Evolutionary conservation across 306 rosid species (phyloP).

Genomic region (Senna siamea): DNA sequence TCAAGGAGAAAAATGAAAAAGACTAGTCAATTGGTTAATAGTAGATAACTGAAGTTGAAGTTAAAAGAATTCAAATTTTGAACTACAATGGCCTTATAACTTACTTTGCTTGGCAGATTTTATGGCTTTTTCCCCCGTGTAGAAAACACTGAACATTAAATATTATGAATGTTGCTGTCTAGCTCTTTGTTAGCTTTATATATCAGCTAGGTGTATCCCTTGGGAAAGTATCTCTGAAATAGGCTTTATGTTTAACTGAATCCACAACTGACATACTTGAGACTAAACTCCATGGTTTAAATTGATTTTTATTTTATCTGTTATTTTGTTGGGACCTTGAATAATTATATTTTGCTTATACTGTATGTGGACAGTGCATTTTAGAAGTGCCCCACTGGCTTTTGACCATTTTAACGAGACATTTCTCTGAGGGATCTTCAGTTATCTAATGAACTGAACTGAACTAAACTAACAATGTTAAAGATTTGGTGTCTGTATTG

Average conservation of each 20-base stretch:
- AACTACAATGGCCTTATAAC: slow-evolving; percentile 11
- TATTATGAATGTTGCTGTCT: background rate
- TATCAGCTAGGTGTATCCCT: background rate
- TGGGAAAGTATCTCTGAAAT: slow-evolving; percentile 15
- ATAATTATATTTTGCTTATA: no score
- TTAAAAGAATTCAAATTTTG: slow-evolving; percentile 12
- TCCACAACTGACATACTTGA: background rate
- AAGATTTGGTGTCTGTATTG: no score
- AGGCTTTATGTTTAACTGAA: background rate
- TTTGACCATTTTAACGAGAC: no score
- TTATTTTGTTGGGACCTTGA: no score
- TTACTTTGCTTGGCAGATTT: background rate
- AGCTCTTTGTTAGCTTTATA: background rate
- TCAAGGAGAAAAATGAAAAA: slow-evolving; percentile 21
- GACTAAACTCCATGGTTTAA: background rate
- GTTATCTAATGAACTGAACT: no score
- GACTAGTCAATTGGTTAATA: background rate
- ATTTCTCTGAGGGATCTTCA: no score
- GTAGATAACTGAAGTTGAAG: background rate
- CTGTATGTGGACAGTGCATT: no score
- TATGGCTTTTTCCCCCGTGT: background rate
- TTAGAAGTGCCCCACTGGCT: no score
- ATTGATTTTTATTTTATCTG: no score
- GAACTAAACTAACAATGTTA: no score
- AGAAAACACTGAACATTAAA: background rate